These are phyloP conservation scores for Citrus unshiu DNA, from an alignment of 345 rosid species.

Conservation along the genomic window DNA sequence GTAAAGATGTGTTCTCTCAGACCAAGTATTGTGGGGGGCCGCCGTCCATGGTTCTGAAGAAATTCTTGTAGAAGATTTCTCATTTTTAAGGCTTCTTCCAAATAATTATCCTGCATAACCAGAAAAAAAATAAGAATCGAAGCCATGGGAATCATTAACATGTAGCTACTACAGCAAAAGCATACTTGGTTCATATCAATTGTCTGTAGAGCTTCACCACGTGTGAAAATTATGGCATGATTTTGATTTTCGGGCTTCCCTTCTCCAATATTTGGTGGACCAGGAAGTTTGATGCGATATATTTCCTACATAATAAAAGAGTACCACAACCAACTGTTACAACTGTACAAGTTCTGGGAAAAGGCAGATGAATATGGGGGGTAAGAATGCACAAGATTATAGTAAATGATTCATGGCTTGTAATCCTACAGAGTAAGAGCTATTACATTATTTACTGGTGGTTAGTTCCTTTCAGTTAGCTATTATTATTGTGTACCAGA, in stretches of 20 bases:
- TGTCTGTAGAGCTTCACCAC: conserved; percentile 95
- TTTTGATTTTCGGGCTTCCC: conserved; percentile 99
- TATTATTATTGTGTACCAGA: background rate
- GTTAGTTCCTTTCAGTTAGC: background rate
- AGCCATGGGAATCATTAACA: conserved; percentile 2
- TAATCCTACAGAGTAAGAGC: background rate
- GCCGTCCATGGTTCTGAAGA: conserved; percentile 58
- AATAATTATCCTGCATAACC: conserved; percentile 66
- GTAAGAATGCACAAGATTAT: background rate
- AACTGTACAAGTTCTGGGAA: background rate
- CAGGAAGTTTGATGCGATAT: conserved; percentile 92
- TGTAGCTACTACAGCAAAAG: conserved; percentile 12
- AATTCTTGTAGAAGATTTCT: conserved; percentile 95
- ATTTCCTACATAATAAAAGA: conserved; percentile 49
- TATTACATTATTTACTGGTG: background rate
- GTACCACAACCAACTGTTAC: background rate
- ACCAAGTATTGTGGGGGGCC: conserved; percentile 88
- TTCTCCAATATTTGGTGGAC: conserved; percentile 90
- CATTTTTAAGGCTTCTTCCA: conserved; percentile 97
- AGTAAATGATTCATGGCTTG: background rate
- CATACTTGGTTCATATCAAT: conserved; percentile 97
- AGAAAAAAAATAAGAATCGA: conserved; percentile 20
- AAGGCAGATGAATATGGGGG: background rate
- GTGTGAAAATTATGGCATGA: conserved; percentile 84
- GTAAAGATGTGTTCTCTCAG: conserved; percentile 94